A percentile compares a stretch with the other conserved stretches of the same genome.
phyloP scores from a whole-genome alignment of 2,329 filamentous ascomycete genomes.

The Xylaria sp. region DNA sequence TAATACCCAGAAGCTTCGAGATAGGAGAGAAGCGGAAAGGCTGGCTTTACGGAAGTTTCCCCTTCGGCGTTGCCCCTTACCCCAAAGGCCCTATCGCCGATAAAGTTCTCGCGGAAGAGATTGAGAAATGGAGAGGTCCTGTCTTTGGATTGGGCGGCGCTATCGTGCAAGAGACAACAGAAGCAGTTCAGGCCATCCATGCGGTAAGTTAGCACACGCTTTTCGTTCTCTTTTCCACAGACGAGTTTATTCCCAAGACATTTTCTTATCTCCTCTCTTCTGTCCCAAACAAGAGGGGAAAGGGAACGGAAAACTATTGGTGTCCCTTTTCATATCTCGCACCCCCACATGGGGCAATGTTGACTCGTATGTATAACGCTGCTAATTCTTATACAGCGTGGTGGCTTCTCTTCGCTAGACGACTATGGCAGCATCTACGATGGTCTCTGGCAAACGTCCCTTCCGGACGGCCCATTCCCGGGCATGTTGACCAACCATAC shows the following conservation, averaged over 20 bases:
- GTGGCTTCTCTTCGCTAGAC: constrained; percentile 34
- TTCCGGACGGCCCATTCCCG: constrained; percentile 43
- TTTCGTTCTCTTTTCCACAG: neutral
- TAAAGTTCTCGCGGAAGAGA: neutral
- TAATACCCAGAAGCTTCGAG: constrained; percentile 9
- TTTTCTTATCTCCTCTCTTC: neutral
- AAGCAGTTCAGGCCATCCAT: constrained; percentile 8
- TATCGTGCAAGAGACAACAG: constrained; percentile 12
- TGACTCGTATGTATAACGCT: too few relatives aligned
- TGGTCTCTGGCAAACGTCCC: constrained; percentile 45
- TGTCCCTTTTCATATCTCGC: too few relatives aligned
- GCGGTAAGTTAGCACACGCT: constrained; percentile 11
- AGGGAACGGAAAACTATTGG: too few relatives aligned
- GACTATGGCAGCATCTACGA: constrained; percentile 51
- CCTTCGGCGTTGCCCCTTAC: constrained; percentile 23
- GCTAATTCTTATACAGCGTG: constrained; percentile 10
- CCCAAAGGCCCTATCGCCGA: constrained; percentile 18
- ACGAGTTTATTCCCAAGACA: neutral
- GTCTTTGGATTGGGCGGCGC: constrained; percentile 14
- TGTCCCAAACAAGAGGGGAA: too few relatives aligned
- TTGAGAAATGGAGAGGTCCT: constrained; percentile 1
- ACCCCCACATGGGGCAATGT: too few relatives aligned
- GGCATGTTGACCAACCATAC: constrained; percentile 52
- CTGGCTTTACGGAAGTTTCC: constrained; percentile 20
- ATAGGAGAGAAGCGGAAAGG: constrained; percentile 22